Evolutionary conservation across 352 stramenopile genomes (phyloP).

Genomic region (Phytophthora fragariae): DNA sequence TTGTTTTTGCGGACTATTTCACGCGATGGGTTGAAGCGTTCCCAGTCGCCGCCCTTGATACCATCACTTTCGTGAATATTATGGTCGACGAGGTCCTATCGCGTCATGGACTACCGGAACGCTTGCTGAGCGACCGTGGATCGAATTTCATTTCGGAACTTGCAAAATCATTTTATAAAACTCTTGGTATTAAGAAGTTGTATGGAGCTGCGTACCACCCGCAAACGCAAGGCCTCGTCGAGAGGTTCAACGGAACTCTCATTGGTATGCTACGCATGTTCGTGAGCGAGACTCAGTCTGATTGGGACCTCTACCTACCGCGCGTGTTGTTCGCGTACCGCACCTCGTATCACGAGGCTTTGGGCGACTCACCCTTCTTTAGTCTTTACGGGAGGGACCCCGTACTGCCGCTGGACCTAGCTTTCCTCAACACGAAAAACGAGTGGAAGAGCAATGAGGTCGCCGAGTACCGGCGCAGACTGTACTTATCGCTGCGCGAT

Average conservation of each 20-base stretch:
- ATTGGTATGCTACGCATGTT: background rate
- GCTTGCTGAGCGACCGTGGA: slow-evolving; percentile 9
- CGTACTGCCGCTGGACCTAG: slow-evolving; percentile 7
- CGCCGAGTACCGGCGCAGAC: background rate
- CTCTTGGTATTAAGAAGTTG: slow-evolving; percentile 4
- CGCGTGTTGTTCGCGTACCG: slow-evolving; percentile 12
- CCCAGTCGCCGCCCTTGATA: too few species aligned
- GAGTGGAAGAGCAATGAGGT: slow-evolving; percentile 21
- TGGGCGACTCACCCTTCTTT: slow-evolving; percentile 19
- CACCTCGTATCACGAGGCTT: slow-evolving; percentile 11
- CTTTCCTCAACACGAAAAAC: slow-evolving; percentile 12
- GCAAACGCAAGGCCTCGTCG: background rate
- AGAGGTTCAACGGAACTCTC: slow-evolving; percentile 8
- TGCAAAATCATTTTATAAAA: slow-evolving; percentile 11
- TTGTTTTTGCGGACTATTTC: too few species aligned
- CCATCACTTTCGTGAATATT: too few species aligned
- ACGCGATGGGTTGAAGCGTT: too few species aligned
- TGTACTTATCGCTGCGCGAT: background rate
- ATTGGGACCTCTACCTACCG: background rate
- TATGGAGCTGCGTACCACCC: slow-evolving; percentile 4
- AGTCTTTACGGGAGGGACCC: slow-evolving; percentile 6
- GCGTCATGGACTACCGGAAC: background rate
- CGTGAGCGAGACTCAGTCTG: background rate
- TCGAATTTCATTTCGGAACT: slow-evolving; percentile 4
- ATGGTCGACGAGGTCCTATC: too few species aligned